Evolutionary conservation across 2,329 filamentous ascomycete species (phyloP).

Genomic region (Verticillium nonalfalfae): DNA sequence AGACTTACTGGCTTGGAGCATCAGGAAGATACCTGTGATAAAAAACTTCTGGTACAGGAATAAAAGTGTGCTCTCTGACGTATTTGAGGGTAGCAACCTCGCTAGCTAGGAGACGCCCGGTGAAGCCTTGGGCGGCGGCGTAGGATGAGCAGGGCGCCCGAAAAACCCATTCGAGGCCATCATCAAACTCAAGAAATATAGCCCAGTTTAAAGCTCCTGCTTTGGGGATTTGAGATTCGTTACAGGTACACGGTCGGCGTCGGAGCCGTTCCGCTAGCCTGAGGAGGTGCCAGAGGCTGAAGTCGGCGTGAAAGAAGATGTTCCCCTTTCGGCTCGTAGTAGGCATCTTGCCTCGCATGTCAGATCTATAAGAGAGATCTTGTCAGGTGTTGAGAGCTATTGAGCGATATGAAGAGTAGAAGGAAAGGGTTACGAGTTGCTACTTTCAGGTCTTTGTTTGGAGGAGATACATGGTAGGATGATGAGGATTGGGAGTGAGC

Average conservation of each 20-base stretch:
- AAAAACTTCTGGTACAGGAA: conserved; percentile 23
- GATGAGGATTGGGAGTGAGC: too few species aligned
- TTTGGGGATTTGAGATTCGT: conserved; percentile 15
- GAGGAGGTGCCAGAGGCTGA: not conserved
- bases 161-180: conserved; percentile 21
- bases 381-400: too few species aligned
- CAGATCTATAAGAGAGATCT: too few species aligned
- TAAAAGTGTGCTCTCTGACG: conserved; percentile 18
- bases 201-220: conserved; percentile 22
- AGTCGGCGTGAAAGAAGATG: not conserved
- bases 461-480: not conserved
- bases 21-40: conserved; percentile 9
- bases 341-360: not conserved
- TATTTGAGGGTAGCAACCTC: conserved; percentile 23
- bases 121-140: conserved; percentile 12
- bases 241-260: conserved; percentile 5
- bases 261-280: not conserved
- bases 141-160: conserved; percentile 16
- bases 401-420: too few species aligned
- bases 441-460: not conserved
- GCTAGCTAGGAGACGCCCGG: conserved; percentile 18
- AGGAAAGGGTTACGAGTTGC: not conserved
- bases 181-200: conserved; percentile 21
- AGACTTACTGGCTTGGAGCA: conserved; percentile 1
- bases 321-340: not conserved